phyloP scores from a whole-genome alignment of 176 grass and related monocot species.

The Musa beccarii region DNA sequence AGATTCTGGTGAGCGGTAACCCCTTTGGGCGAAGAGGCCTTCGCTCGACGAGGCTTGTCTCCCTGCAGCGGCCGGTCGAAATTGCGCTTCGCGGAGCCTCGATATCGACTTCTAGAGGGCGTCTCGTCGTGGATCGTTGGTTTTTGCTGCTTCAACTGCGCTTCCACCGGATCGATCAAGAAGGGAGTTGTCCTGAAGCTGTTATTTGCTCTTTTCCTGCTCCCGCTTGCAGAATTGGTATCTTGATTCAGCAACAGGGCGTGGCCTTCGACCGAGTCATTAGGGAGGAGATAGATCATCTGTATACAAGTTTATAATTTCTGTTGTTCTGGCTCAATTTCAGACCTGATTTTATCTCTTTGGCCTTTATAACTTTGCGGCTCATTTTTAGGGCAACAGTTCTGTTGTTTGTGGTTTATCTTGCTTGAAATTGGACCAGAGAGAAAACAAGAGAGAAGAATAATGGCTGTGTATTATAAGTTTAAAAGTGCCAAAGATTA shows the following conservation, averaged over 20 bases:
- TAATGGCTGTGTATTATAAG: constrained; percentile 98
- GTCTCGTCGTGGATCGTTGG: background rate
- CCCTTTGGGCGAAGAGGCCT: background rate
- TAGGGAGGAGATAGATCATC: constrained; percentile 3
- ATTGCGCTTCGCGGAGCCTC: background rate
- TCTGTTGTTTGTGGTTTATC: constrained; percentile 11
- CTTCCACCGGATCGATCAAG: no score
- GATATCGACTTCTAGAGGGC: background rate
- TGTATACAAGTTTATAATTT: constrained; percentile 15
- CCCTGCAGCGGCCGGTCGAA: background rate
- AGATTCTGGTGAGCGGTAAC: background rate
- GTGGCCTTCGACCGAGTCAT: background rate
- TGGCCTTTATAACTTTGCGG: constrained; percentile 8
- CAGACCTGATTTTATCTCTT: constrained; percentile 5
- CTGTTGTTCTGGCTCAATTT: constrained; percentile 6
- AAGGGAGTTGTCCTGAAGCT: background rate
- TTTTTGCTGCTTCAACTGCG: background rate
- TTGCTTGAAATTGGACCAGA: constrained; percentile 27
- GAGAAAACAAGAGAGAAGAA: constrained; percentile 33
- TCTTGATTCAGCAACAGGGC: background rate
- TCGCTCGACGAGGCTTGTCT: background rate
- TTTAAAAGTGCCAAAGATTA: constrained; percentile 98
- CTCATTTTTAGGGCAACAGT: constrained; percentile 7
- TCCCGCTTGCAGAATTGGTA: background rate
- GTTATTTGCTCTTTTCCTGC: background rate